Evolutionary conservation across 305 asterid species (phyloP).

Genomic region (Fraxinus albicans): DNA sequence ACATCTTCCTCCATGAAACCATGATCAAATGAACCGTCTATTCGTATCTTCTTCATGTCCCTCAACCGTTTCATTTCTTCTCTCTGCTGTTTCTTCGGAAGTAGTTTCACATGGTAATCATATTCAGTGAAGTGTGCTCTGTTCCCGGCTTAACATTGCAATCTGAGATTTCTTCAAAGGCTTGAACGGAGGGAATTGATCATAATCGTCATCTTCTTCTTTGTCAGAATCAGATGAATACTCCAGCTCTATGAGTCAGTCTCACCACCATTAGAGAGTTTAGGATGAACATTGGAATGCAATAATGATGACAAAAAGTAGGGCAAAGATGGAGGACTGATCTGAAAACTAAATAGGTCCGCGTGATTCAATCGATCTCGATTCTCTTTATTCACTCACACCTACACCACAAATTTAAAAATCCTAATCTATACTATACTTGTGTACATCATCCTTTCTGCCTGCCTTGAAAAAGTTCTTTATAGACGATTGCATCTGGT

Average conservation of each 20-base stretch:
- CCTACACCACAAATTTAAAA: no score
- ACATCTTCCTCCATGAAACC: slow-evolving; percentile 18
- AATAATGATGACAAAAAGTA: slow-evolving; percentile 37
- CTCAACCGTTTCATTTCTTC: slow-evolving; percentile 28
- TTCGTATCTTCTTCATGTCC: slow-evolving; percentile 22
- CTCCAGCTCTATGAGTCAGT: slow-evolving; percentile 29
- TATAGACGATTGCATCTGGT: slow-evolving; percentile 74
- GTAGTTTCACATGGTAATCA: slow-evolving; percentile 31
- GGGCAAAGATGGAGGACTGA: slow-evolving; percentile 24
- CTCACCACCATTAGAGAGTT: slow-evolving; percentile 28
- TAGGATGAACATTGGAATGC: slow-evolving; percentile 37
- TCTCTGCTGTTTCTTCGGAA: slow-evolving; percentile 31
- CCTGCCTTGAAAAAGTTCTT: slow-evolving; percentile 76
- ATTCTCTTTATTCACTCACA: neutral
- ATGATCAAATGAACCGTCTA: slow-evolving; percentile 7
- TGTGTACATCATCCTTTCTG: slow-evolving; percentile 56
- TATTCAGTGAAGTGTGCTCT: slow-evolving; percentile 23
- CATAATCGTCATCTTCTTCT: slow-evolving; percentile 23
- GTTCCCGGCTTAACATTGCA: slow-evolving; percentile 28
- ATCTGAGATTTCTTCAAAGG: slow-evolving; percentile 29
- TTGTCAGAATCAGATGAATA: slow-evolving; percentile 26
- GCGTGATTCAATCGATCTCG: slow-evolving; percentile 6
- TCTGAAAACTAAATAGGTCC: slow-evolving; percentile 29
- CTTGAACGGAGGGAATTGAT: slow-evolving; percentile 35
- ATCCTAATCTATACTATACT: no score